Evolutionary conservation across 306 rosid genomes (phyloP), one percentile per base, ranked within the genome.

Genomic region (Gillenia trifoliata): DNA sequence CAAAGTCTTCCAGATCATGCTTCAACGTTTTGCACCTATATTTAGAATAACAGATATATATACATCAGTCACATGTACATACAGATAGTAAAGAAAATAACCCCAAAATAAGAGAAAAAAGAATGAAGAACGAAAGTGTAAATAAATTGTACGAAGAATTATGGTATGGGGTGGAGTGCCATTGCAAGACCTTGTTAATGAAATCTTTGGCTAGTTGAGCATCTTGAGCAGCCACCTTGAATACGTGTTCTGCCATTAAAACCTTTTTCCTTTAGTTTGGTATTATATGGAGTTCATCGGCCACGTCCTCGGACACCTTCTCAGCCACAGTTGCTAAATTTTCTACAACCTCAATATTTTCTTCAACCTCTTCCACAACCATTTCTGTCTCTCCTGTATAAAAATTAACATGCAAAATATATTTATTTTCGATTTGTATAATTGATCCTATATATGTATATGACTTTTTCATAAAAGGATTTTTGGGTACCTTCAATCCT

Each of bases 281-380:
- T 64, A 43, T 85, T 71, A 19, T 78, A 77, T 1, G 93, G 71
- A 88, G 82, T 47, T 26, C 79, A 45, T 91, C 88, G 40, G 79
- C 86, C 6, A 80, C 76, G 25, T 87, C 78, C 41, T 77, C 88
- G 15, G 85, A 81, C 49, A 84, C 76, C 40, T 85, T 82, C 79
- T 86, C 91, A n/a, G 84, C 81, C 38, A 43, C 66, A 1, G 3
- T 38, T n/a, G 93, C 93, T 63, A 83, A 77, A 36, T 68, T 88
- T 74, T 86, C 93, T 19, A 82, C 83, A 0, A 87, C 81, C 52
- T 82, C 25, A 30, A 86, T 89, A 2, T 81, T 82, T 40, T 11
- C 72, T 62, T 87, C 93, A 10, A 69, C 85, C 74, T 80, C 93
- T 72, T 85, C 89, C n/a, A 75, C 76, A 52, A 88, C 88, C 23